Evolutionary conservation across 164 flowering plant species (phyloP).

Genomic region (Malania oleifera): DNA sequence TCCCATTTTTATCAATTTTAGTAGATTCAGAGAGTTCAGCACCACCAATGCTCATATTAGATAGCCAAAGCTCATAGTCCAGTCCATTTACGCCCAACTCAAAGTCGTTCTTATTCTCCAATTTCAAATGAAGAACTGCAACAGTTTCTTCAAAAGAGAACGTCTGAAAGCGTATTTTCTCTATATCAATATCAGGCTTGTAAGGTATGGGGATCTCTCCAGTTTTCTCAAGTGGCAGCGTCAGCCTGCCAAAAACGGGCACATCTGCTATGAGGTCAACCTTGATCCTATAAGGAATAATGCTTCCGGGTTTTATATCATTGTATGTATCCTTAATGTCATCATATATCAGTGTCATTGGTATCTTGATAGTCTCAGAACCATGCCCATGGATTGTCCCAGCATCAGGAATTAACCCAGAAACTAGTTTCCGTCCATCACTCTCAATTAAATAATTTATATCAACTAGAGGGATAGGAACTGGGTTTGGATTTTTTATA

Average conservation of each 20-base stretch:
- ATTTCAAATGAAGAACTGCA: constrained; percentile 61
- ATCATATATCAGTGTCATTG: constrained; percentile 60
- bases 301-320: constrained; percentile 80
- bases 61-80: constrained; percentile 71
- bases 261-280: constrained; percentile 79
- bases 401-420: constrained; percentile 87
- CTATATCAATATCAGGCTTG: constrained; percentile 76
- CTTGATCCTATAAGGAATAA: constrained; percentile 72
- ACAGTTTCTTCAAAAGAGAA: constrained; percentile 80
- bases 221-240: constrained; percentile 74
- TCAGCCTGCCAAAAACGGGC: constrained; percentile 76
- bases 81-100: constrained; percentile 59
- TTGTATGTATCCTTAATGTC: constrained; percentile 73
- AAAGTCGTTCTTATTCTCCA: constrained; percentile 79
- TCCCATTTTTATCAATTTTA: constrained; percentile 54
- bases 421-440: constrained; percentile 78
- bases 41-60: constrained; percentile 59
- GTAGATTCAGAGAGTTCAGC: constrained; percentile 54
- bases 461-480: constrained; percentile 83
- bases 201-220: constrained; percentile 89
- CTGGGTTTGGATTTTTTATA: constrained; percentile 73
- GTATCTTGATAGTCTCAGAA: constrained; percentile 77
- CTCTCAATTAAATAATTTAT: constrained; percentile 78
- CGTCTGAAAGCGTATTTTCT: constrained; percentile 56
- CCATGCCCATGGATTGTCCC: constrained; percentile 82